Evolutionary conservation across 768 basidiomycete species (phyloP).

Genomic region (Trametes maxima): DNA sequence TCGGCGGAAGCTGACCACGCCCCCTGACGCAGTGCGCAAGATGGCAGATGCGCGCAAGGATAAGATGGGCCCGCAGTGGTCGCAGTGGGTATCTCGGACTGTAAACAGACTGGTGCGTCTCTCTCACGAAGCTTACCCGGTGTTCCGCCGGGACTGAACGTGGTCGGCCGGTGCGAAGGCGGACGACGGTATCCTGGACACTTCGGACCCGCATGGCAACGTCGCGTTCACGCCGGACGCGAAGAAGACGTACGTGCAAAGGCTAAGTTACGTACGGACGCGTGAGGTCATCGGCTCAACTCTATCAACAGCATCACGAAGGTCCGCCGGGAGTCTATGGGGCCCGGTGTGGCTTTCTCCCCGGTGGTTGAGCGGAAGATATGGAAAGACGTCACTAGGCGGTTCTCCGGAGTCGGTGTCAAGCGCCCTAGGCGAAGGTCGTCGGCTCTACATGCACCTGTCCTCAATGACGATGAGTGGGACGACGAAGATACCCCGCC

Average conservation of each 20-base stretch:
- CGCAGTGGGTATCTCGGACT: slow-evolving; percentile 48
- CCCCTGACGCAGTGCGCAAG: slow-evolving; percentile 42
- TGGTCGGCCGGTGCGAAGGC: slow-evolving; percentile 34
- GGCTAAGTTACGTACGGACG: not conserved
- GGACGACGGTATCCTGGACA: slow-evolving; percentile 45
- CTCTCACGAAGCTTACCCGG: not conserved
- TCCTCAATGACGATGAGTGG: slow-evolving; percentile 11
- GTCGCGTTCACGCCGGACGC: slow-evolving; percentile 46
- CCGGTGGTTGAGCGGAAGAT: slow-evolving; percentile 39
- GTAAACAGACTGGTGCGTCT: slow-evolving; percentile 46
- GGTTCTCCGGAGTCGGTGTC: slow-evolving; percentile 27
- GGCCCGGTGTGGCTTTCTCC: slow-evolving; percentile 30
- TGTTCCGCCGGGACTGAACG: not conserved
- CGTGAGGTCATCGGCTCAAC: slow-evolving; percentile 1
- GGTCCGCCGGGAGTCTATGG: slow-evolving; percentile 37
- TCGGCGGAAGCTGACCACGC: not conserved
- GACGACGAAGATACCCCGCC: slow-evolving; percentile 14
- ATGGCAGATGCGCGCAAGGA: slow-evolving; percentile 46
- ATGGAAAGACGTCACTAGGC: slow-evolving; percentile 42
- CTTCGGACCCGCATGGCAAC: slow-evolving; percentile 38
- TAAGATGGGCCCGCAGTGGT: slow-evolving; percentile 52
- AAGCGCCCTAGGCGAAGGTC: slow-evolving; percentile 28
- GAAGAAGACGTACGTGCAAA: slow-evolving; percentile 45
- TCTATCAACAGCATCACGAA: slow-evolving; percentile 33
- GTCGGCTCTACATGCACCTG: not conserved